These are phyloP conservation scores for Nannizziopsis barbatae DNA, from an alignment of 2,329 filamentous ascomycete species.

Conservation along the genomic window DNA sequence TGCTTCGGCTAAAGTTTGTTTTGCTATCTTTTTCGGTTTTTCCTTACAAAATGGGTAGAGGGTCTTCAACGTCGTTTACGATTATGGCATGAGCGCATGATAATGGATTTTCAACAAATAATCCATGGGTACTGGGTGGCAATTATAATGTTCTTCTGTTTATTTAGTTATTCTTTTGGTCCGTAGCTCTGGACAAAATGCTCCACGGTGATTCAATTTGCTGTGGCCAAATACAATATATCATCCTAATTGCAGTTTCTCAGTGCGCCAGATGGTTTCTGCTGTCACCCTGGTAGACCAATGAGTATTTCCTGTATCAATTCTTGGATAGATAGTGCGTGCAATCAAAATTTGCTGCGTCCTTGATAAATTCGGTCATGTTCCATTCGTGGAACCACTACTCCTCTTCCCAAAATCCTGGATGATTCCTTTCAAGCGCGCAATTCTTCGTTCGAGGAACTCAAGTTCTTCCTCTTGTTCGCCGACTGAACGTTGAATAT, in stretches of 20 bases:
- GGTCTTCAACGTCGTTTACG: slow-evolving; percentile 17
- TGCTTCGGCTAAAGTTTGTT: not conserved
- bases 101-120: slow-evolving; percentile 19
- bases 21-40: slow-evolving; percentile 5
- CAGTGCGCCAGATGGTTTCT: no score
- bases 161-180: not conserved
- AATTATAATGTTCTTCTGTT: not conserved
- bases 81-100: slow-evolving; percentile 12
- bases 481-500: slow-evolving; percentile 33
- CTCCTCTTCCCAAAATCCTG: slow-evolving; percentile 31
- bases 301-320: no score
- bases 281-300: no score
- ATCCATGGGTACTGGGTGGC: slow-evolving; percentile 16
- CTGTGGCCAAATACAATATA: no score
- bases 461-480: slow-evolving; percentile 37
- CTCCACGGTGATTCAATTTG: no score
- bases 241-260: no score
- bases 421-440: slow-evolving; percentile 31
- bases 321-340: not conserved
- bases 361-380: not conserved
- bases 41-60: slow-evolving; percentile 11
- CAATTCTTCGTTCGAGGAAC: slow-evolving; percentile 32
- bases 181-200: no score
- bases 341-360: not conserved
- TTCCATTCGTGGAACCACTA: slow-evolving; percentile 5